These are phyloP conservation scores for Teunomyces cretensis DNA, from an alignment of 805 yeast genomes.

Conservation along the genomic window DNA sequence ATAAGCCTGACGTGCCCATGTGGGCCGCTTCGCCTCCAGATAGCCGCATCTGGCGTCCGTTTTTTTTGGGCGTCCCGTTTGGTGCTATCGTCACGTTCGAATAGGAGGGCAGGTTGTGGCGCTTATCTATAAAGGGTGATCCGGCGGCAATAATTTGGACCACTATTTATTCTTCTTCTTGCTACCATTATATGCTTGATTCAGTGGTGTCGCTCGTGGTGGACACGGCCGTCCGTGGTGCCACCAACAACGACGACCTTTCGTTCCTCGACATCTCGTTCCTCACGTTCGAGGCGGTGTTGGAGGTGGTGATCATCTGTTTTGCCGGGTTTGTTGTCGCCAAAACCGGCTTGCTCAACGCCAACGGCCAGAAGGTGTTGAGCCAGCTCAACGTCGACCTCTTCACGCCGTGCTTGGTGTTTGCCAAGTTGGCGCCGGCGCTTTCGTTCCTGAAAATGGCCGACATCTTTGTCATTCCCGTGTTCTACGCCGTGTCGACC, in stretches of 20 bases:
- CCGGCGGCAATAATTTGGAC: too few relatives aligned
- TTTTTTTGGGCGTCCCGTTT: neutral
- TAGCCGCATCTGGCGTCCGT: too few relatives aligned
- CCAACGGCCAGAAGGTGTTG: constrained; percentile 73
- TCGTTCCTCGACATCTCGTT: constrained; percentile 50
- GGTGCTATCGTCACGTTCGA: neutral
- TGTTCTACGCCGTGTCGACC: constrained; percentile 81
- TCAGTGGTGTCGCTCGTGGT: too few relatives aligned
- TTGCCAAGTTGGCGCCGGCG: constrained; percentile 69
- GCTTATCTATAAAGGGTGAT: neutral
- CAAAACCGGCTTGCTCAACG: constrained; percentile 62
- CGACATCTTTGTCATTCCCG: constrained; percentile 82
- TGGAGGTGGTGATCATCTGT: constrained; percentile 86
- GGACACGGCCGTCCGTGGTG: too few relatives aligned
- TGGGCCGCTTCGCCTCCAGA: neutral
- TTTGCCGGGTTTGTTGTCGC: constrained; percentile 87
- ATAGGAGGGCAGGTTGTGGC: neutral
- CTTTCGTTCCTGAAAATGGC: constrained; percentile 72
- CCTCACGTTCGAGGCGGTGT: constrained; percentile 86
- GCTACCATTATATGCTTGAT: neutral
- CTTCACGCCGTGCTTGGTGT: constrained; percentile 94
- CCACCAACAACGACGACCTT: constrained; percentile 14
- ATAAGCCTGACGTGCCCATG: neutral
- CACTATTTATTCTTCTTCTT: neutral
- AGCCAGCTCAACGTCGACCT: constrained; percentile 82